phyloP scores from a whole-genome alignment of 1,284 basidiomycete genomes.

The Singerocomus inundabilis region DNA sequence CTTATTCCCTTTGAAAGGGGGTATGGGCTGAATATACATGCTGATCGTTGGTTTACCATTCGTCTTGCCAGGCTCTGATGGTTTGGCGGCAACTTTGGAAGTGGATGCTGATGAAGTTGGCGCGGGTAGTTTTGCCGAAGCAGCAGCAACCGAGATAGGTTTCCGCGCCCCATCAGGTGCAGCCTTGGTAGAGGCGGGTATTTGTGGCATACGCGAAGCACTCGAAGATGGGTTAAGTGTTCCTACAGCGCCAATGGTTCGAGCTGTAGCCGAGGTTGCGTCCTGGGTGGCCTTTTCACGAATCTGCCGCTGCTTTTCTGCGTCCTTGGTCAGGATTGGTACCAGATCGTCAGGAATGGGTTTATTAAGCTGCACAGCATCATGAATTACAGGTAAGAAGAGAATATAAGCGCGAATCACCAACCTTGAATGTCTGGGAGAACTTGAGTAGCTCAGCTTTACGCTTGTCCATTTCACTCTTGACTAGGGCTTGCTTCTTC shows the following conservation, averaged over 20 bases:
- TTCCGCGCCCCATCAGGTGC: constrained; percentile 30
- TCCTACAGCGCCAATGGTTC: constrained; percentile 55
- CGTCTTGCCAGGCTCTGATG: constrained; percentile 26
- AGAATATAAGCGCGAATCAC: constrained; percentile 15
- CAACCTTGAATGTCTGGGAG: constrained; percentile 89
- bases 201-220: constrained; percentile 34
- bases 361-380: constrained; percentile 70
- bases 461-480: constrained; percentile 91
- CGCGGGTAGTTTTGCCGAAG: constrained; percentile 36
- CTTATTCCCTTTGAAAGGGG: constrained; percentile 81
- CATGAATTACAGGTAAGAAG: neutral
- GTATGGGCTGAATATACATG: constrained; percentile 88
- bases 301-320: constrained; percentile 82
- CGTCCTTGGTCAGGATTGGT: constrained; percentile 88
- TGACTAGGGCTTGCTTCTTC: constrained; percentile 87
- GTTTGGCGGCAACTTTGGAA: constrained; percentile 33
- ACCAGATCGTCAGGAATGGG: constrained; percentile 94
- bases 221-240: constrained; percentile 37
- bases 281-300: constrained; percentile 74
- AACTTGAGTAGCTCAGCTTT: constrained; percentile 92
- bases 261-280: constrained; percentile 60
- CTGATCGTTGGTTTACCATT: constrained; percentile 40
- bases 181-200: constrained; percentile 25
- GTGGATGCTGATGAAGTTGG: constrained; percentile 30
- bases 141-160: constrained; percentile 34